Conservation (phyloP, 2,329 filamentous ascomycete genomes). For the Pseudogymnoascus pannorum region DNA sequence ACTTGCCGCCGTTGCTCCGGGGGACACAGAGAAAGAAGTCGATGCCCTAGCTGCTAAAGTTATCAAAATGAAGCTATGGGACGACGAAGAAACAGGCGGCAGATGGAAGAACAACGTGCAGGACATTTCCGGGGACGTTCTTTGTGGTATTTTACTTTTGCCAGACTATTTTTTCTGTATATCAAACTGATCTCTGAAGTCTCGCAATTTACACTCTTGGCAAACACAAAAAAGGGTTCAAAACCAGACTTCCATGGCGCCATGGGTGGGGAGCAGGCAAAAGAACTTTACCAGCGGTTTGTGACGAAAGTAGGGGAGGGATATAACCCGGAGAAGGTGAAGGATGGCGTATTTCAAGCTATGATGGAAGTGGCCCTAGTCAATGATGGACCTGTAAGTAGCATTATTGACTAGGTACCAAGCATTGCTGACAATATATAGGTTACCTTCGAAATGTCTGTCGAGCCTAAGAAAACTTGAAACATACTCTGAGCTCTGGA, state of each 20-base stretch:
- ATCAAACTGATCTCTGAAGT: slow-evolving; percentile 45
- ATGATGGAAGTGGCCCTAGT: slow-evolving; percentile 97
- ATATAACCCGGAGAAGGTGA: slow-evolving; percentile 69
- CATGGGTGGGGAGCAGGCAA: slow-evolving; percentile 69
- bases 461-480: neutral
- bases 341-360: slow-evolving; percentile 94
- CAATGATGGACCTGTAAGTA: slow-evolving; percentile 69
- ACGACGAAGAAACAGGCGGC: slow-evolving; percentile 39
- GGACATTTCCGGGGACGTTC: slow-evolving; percentile 82
- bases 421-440: neutral
- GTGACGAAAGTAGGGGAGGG: slow-evolving; percentile 64
- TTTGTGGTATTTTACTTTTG: slow-evolving; percentile 64
- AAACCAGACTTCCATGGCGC: slow-evolving; percentile 95
- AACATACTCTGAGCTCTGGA: neutral
- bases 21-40: slow-evolving; percentile 83
- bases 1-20: slow-evolving; percentile 82
- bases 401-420: neutral
- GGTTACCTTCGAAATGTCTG: slow-evolving; percentile 6
- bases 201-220: slow-evolving; percentile 92
- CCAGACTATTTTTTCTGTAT: neutral
- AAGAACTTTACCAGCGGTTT: slow-evolving; percentile 76
- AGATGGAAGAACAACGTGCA: slow-evolving; percentile 83
- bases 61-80: slow-evolving; percentile 86
- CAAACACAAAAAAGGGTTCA: slow-evolving; percentile 88
- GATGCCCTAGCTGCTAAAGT: slow-evolving; percentile 79